Base-by-base conservation (phyloP, 1,139 yeast species). In the Pneumocystis carinii region DNA sequence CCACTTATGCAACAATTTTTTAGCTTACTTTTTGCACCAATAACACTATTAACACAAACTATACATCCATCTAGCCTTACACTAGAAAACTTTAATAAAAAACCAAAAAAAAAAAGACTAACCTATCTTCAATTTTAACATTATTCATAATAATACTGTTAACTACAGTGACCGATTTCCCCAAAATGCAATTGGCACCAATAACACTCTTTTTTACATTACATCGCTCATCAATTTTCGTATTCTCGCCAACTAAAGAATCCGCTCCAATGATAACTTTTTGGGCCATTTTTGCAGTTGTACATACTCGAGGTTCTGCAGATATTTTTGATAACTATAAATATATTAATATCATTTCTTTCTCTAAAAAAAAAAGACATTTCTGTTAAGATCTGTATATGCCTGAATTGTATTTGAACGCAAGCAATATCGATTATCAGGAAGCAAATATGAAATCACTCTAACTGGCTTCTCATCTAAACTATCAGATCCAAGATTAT, bases 211-310 rank as follows among this genome's bases (percentile, higher is more conserved):
- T 79, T 75, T 94, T 94, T 64, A 94, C 88, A 72, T 86, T 88
- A 24, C 96, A 86, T 70, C 83, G 83, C 70, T 87, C 95, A 39
- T 87, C 89, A 62, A 89, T 74, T 1, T 72, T 72, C 19, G 89
- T 80, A 59, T 76, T 75, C 4, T 76, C 76, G 15, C 90, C 95
- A 3, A 88, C 83, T 61, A 85, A 75, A 0, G 96, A 88, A 73
- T 94, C 98, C 15, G 85, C 83, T 63, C 98, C 97, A 48, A 92
- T 83, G 32, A 87, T 85, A 0, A 96, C 80, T n/a, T 79, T 76
- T 68, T 85, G 84, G 42, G 78, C 74, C n/a, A 60, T 66, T 56
- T 59, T 62, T 62, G 48, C 65, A 55, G 62, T n/a, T 61, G 24
- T 15, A 41, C 5, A 60, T 60, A 60, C 36, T 35, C 63, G 59